phyloP scores from a whole-genome alignment of 371 early-diverging fungal species.

The Vairimorpha apis region DNA sequence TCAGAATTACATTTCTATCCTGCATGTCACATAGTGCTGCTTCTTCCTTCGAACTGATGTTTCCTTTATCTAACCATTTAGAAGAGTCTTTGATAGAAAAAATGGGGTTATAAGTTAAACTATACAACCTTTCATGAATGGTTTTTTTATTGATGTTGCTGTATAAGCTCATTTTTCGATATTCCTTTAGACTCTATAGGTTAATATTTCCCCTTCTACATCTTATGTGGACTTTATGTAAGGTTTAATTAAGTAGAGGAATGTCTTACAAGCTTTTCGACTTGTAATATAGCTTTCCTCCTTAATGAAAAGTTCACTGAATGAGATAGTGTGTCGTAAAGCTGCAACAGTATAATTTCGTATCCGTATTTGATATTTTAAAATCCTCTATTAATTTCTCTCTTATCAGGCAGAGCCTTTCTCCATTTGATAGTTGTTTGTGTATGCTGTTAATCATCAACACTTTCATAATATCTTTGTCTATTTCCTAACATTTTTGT shows the following conservation, averaged over 20 bases:
- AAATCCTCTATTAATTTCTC: not conserved
- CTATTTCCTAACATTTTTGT: not conserved
- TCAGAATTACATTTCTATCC: not conserved
- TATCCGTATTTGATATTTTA: not conserved
- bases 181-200: too few relatives aligned
- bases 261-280: too few relatives aligned
- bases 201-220: too few relatives aligned
- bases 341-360: not conserved
- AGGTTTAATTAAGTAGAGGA: too few relatives aligned
- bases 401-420: not conserved
- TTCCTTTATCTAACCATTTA: not conserved
- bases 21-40: not conserved
- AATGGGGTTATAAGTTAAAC: not conserved
- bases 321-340: too few relatives aligned
- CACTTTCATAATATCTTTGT: not conserved
- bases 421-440: not conserved
- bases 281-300: too few relatives aligned
- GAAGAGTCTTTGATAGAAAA: slow-evolving; percentile 4
- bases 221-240: too few relatives aligned
- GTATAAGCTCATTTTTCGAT: not conserved
- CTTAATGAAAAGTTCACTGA: too few relatives aligned
- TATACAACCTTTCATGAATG: not conserved
- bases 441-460: not conserved
- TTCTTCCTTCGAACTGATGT: not conserved
- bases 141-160: not conserved